Base-by-base conservation (phyloP, 208 protist species). In the Crithidia fasciculata region DNA sequence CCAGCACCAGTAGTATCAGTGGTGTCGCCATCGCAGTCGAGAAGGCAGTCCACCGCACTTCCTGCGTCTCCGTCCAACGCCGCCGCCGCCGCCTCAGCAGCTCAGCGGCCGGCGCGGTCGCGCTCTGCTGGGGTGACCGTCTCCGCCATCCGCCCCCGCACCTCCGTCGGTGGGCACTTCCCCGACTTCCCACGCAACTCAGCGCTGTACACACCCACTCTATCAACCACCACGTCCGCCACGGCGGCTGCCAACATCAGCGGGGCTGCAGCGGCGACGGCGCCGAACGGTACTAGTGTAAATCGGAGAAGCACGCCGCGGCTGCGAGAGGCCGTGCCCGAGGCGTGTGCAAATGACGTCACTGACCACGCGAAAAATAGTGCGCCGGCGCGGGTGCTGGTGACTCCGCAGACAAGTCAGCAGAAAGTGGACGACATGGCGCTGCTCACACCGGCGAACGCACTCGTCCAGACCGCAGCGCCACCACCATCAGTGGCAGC, bases 351-450 rank as follows among this genome's bases (percentile, higher is more conserved):
- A 0, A 2, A 13, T 0, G 45, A 0, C 9, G 7, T 13, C 45
- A 49, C 45, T 0, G 45, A 49, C 12, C 7, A 15, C 9, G 45
- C 12, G 45, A 49, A 13, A 49, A 49, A 13, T 49, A 13, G 12
- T 49, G 45, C 9, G 0, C 45, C 45, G 45, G 45, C 12, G 62
- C 50, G 50, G 5, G 62, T 15, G 0, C 7, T 68, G 49, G 62
- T 15, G 5, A 68, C 62, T 15, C 62, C 62, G 8, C 45, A 37
- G 4, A 36, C 50, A 8, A 68, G 62, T 43, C 16, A 47, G 12
- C 62, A 68, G 62, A 68, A 68, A 45, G 62, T 68, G 7, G 62
- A 68, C 62, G 62, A 68, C 49, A 44, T 68, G 10, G 9, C 62
- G 15, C 62, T 45, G 4, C 50, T 68, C 13, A 57, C 37, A 12